These are phyloP conservation scores for Alopecurus myosuroides DNA, from an alignment of 176 grass and related monocot species.

Conservation along the genomic window DNA sequence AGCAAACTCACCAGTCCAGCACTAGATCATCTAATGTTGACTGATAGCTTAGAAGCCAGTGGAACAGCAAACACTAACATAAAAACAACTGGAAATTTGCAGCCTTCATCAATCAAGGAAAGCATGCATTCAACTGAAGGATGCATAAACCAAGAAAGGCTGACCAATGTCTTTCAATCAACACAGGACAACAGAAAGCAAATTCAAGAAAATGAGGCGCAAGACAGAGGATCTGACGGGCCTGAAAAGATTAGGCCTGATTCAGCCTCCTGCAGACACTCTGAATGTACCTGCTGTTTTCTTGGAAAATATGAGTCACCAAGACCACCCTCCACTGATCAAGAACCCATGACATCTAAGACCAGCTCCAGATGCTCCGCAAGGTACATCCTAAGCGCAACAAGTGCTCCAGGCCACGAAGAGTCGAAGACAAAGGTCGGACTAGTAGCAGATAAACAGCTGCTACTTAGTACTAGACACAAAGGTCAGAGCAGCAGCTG, in stretches of 20 bases:
- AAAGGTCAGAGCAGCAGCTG: too few species aligned
- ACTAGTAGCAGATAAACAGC: too few species aligned
- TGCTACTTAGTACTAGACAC: too few species aligned
- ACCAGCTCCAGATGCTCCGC: too few species aligned
- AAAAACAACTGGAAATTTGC: too few species aligned
- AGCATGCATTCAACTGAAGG: neutral
- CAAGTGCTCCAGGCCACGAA: too few species aligned
- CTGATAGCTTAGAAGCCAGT: neutral
- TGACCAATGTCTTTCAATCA: neutral
- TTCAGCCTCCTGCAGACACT: neutral
- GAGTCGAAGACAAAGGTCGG: too few species aligned
- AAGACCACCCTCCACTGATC: neutral
- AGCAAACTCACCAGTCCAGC: neutral
- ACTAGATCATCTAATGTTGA: slow-evolving; percentile 1
- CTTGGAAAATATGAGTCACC: neutral
- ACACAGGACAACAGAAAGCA: neutral
- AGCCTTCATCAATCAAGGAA: too few species aligned
- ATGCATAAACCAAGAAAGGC: neutral
- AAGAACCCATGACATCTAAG: neutral
- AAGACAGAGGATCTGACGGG: slow-evolving; percentile 1
- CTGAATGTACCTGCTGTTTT: neutral
- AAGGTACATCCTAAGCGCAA: too few species aligned
- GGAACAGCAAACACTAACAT: too few species aligned
- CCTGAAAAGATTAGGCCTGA: neutral
- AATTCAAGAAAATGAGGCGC: slow-evolving; percentile 12